phyloP scores from a whole-genome alignment of 2,329 filamentous ascomycete species.

The Chaetomium sp. region DNA sequence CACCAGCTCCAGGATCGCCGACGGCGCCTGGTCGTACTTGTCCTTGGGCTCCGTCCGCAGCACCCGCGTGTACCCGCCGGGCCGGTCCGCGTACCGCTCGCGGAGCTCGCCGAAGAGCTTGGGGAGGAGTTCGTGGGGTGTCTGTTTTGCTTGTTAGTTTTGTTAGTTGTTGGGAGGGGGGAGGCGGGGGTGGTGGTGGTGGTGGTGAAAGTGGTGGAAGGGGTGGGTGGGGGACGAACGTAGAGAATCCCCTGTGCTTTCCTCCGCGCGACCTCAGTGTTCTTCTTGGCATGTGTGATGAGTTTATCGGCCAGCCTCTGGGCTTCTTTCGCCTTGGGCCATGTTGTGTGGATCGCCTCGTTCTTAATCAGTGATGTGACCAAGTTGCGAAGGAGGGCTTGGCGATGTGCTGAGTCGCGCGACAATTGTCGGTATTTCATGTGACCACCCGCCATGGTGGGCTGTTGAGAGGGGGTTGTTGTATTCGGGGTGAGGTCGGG shows the following conservation, averaged over 20 bases:
- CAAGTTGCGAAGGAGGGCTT: conserved; percentile 91
- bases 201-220: background rate
- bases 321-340: conserved; percentile 95
- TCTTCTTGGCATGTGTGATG: conserved; percentile 90
- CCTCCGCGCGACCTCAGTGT: conserved; percentile 77
- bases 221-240: conserved; percentile 59
- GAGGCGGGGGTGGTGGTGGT: background rate
- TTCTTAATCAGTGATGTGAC: conserved; percentile 92
- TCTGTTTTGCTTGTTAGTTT: conserved; percentile 49
- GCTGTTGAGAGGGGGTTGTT: conserved; percentile 6
- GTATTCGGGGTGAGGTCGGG: background rate
- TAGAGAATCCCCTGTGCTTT: conserved; percentile 82
- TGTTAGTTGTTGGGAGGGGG: background rate
- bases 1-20: conserved; percentile 90
- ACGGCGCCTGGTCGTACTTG: conserved; percentile 79
- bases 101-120: conserved; percentile 87
- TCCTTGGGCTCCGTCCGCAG: conserved; percentile 88
- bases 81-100: conserved; percentile 74
- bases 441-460: conserved; percentile 81
- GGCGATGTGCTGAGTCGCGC: conserved; percentile 82
- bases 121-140: conserved; percentile 68
- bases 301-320: conserved; percentile 92
- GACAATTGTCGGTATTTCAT: conserved; percentile 88
- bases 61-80: conserved; percentile 93
- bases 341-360: conserved; percentile 93